Base-by-base conservation (phyloP, 2,329 filamentous ascomycete genomes). In the Hymenoscyphus fructigenus region DNA sequence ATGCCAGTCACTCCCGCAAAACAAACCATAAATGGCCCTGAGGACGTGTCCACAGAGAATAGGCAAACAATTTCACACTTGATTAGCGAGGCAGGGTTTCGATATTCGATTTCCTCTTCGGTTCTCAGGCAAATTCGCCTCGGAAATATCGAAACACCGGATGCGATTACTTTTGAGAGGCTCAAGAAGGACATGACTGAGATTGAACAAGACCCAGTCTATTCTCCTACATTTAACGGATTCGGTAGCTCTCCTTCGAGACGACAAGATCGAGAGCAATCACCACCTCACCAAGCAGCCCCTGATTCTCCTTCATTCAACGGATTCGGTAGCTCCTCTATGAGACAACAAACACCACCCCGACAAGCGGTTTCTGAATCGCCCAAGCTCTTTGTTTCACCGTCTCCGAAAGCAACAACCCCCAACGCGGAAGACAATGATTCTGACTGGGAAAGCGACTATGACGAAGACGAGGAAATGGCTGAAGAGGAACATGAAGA, bases 81-180 rank as follows among this genome's bases (percentile, higher is more conserved):
- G 58, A 83, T 83, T 50, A 78, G 76, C 59, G 79, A 83, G 58
- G 81, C 80, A 15, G 82, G 81, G 3, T 83, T 83, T 70, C 76
- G 80, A 41, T 80, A 80, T 26, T 77, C 77, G 20, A 69, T 83
- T 55, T 77, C 80, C 59, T 79, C 79, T 3, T 77, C 81, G 15
- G 67, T 78, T 26, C 56, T 71, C 38, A 72, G 67, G 57, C 66
- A 72, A 29, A 65, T 70, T 53, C 67, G 63, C 50, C 75, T 74
- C 5, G 72, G 71, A 23, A 67, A 67, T 3, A 60, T 72, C 32
- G 67, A 71, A 55, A 73, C 53, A 44, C 70, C 70, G 44, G 73
- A 73, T 60, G 66, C 63, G 4, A 64, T 61, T 38, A 61, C 66
- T 26, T 70, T 73, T 17, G 67, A 70, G 28, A 69, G 68, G 36